Conservation (phyloP, 768 basidiomycete genomes). For the Rhizopogon vesiculosus region DNA sequence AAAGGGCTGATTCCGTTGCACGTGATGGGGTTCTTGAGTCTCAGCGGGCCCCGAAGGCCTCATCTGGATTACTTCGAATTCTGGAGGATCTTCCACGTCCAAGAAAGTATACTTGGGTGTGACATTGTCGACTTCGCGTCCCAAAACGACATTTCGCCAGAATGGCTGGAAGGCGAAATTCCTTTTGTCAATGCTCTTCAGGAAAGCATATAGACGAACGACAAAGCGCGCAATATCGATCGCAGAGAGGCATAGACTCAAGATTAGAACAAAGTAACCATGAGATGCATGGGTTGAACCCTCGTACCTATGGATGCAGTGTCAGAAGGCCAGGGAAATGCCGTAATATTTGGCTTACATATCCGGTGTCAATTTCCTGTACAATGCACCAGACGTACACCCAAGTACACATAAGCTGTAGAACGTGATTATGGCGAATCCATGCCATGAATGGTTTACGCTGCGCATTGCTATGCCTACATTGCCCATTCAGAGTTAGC, state of each 20-base stretch:
- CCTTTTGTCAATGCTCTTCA: conserved; percentile 30
- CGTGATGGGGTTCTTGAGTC: conserved; percentile 5
- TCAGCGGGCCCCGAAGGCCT: conserved; percentile 20
- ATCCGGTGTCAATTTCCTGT: conserved; percentile 76
- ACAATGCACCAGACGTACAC: conserved; percentile 61
- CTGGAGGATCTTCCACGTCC: conserved; percentile 48
- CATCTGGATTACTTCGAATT: conserved; percentile 44
- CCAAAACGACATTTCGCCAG: conserved; percentile 55
- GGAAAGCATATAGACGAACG: conserved; percentile 47
- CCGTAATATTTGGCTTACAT: conserved; percentile 48
- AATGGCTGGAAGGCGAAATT: conserved; percentile 44
- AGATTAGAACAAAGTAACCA: conserved; percentile 52
- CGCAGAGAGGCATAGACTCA: conserved; percentile 40
- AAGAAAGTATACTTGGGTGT: conserved; percentile 55
- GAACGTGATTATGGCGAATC: conserved; percentile 56
- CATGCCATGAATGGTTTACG: conserved; percentile 63
- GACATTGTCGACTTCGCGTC: conserved; percentile 26
- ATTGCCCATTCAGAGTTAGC: neutral
- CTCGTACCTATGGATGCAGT: conserved; percentile 52
- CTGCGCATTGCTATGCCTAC: conserved; percentile 79
- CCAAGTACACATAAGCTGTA: conserved; percentile 59
- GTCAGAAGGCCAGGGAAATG: conserved; percentile 10
- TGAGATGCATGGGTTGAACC: conserved; percentile 57
- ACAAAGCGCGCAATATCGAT: conserved; percentile 51
- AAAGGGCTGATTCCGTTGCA: conserved; percentile 13